Percentiles rank a stretch among this genome's conserved stretches.
These are phyloP conservation scores for Stephanodiscus minutulus DNA, from an alignment of 108 stramenopile genomes.

Conservation along the genomic window DNA sequence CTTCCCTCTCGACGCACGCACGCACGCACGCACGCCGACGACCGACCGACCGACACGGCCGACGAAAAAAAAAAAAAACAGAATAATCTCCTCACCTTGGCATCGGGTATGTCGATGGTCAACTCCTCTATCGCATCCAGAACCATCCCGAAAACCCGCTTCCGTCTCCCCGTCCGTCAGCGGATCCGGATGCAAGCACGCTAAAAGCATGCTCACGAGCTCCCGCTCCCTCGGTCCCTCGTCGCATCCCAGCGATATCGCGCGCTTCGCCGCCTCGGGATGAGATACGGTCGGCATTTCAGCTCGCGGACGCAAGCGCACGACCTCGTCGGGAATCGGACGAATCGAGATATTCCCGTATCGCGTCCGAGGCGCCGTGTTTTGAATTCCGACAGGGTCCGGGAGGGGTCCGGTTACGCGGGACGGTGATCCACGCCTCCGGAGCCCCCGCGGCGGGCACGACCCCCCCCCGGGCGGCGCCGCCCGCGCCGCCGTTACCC, in stretches of 20 bases:
- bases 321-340: constrained; percentile 77
- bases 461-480: neutral
- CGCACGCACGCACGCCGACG: no score
- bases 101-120: constrained; percentile 89
- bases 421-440: constrained; percentile 50
- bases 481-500: constrained; percentile 1
- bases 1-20: no score
- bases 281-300: constrained; percentile 72
- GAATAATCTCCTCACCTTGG: constrained; percentile 20
- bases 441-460: no score
- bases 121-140: constrained; percentile 88
- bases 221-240: constrained; percentile 86
- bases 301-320: constrained; percentile 75
- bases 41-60: no score
- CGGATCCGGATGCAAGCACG: constrained; percentile 71
- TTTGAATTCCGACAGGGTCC: constrained; percentile 85
- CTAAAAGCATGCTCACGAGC: constrained; percentile 64
- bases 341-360: constrained; percentile 81
- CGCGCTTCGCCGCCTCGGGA: constrained; percentile 83
- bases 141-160: constrained; percentile 81
- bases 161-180: constrained; percentile 72
- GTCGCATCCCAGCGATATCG: constrained; percentile 80
- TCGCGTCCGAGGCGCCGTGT: constrained; percentile 62
- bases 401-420: constrained; percentile 81
- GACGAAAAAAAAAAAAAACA: no score